A percentile compares a stretch with the other conserved stretches of the same genome.
phyloP scores from a whole-genome alignment of 225 moss, liverwort and hornwort genomes.

The Polytrichum commune region DNA sequence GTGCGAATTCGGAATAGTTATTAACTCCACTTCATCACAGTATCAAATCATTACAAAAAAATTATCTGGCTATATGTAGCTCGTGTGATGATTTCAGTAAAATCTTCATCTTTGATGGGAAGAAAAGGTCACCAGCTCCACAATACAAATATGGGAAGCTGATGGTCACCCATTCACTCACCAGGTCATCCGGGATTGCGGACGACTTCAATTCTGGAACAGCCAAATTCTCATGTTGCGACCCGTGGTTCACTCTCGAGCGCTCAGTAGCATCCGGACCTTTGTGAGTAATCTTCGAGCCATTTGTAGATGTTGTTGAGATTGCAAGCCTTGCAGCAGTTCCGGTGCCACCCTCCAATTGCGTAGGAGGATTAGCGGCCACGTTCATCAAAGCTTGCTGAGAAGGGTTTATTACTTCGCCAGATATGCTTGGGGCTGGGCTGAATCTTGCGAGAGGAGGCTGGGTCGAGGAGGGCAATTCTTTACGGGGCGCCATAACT shows the following conservation, averaged over 20 bases:
- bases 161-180: no score
- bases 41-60: no score
- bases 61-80: no score
- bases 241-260: background rate
- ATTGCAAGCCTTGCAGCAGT: conserved; percentile 11
- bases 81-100: no score
- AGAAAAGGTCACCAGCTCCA: no score
- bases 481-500: no score
- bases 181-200: no score
- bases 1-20: background rate
- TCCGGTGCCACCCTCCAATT: background rate
- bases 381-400: background rate
- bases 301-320: conserved; percentile 8
- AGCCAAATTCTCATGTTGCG: no score
- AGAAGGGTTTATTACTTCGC: background rate
- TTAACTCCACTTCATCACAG: background rate
- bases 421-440: background rate
- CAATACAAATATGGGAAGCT: no score
- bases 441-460: background rate
- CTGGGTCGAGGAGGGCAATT: no score
- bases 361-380: background rate
- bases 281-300: background rate
- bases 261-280: conserved; percentile 5
- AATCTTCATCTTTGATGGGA: no score
- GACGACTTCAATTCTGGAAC: no score